Evolutionary conservation across 225 moss, liverwort and hornwort genomes (phyloP).

Genomic region (Sphagnum contortum): DNA sequence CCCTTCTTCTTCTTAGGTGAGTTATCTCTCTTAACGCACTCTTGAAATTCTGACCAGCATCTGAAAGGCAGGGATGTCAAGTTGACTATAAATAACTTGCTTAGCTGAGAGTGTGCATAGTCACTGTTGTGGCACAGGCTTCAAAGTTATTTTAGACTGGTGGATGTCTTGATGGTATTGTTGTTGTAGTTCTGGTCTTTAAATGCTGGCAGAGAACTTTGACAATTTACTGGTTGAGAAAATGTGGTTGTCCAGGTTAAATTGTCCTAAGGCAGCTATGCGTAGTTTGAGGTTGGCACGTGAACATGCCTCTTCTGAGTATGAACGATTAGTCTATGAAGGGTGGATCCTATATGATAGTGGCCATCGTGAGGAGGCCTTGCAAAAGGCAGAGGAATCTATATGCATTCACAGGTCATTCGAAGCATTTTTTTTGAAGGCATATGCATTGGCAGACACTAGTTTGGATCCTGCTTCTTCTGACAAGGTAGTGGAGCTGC

Average conservation of each 20-base stretch:
- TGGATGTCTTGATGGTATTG: too few relatives aligned
- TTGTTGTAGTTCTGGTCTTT: too few relatives aligned
- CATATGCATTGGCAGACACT: constrained; percentile 95
- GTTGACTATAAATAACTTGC: too few relatives aligned
- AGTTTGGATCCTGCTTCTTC: constrained; percentile 96
- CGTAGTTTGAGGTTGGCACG: constrained; percentile 96
- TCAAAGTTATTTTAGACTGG: too few relatives aligned
- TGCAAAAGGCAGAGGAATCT: constrained; percentile 90
- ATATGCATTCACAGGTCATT: constrained; percentile 89
- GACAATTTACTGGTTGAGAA: too few relatives aligned
- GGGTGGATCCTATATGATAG: constrained; percentile 99
- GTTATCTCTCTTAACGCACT: constrained; percentile 1
- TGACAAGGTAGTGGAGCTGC: constrained; percentile 93
- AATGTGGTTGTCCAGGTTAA: constrained; percentile 55
- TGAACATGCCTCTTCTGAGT: constrained; percentile 88
- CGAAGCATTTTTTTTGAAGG: constrained; percentile 97
- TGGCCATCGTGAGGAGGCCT: constrained; percentile 94
- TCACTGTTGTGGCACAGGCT: too few relatives aligned
- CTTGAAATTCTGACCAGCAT: too few relatives aligned
- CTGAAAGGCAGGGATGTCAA: too few relatives aligned
- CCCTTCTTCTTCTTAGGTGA: constrained; percentile 87
- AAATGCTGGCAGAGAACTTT: too few relatives aligned
- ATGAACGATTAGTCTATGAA: constrained; percentile 94
- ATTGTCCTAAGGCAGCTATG: constrained; percentile 99
- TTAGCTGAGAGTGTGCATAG: too few relatives aligned